These are phyloP conservation scores for Xanthoconium stramineum DNA, from an alignment of 768 basidiomycete genomes.

Conservation along the genomic window DNA sequence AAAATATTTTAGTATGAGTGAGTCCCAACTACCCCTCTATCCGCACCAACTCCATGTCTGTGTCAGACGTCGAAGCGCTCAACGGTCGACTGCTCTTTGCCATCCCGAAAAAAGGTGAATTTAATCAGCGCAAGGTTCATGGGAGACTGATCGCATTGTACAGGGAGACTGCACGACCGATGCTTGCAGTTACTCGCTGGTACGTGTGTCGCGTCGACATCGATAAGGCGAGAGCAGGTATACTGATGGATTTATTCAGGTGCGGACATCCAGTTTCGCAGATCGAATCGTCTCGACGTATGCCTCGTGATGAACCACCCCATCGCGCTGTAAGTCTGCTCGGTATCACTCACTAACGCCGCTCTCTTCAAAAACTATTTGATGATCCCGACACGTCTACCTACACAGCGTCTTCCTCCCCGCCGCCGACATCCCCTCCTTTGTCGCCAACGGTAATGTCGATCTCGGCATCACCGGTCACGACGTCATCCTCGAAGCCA, in stretches of 20 bases:
- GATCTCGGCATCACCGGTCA: constrained; percentile 98
- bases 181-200: constrained; percentile 83
- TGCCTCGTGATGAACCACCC: constrained; percentile 91
- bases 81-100: constrained; percentile 89
- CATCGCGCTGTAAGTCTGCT: constrained; percentile 73
- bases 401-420: constrained; percentile 85
- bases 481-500: constrained; percentile 91
- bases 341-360: not conserved
- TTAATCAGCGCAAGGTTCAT: not conserved
- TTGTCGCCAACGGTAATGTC: constrained; percentile 96
- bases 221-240: too few relatives aligned
- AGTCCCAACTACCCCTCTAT: not conserved
- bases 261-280: constrained; percentile 92
- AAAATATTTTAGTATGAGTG: constrained; percentile 21
- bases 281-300: constrained; percentile 85
- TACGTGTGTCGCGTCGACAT: constrained; percentile 29
- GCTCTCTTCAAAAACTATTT: not conserved
- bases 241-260: constrained; percentile 41
- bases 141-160: not conserved
- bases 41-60: not conserved
- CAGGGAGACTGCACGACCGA: constrained; percentile 88
- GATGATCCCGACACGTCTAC: not conserved
- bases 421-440: constrained; percentile 95
- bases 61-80: constrained; percentile 66
- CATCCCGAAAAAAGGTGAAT: constrained; percentile 92